Percentiles rank a stretch among this genome's conserved stretches.
phyloP scores from a whole-genome alignment of 2,329 filamentous ascomycete genomes.

The Grosmannia huntii region DNA sequence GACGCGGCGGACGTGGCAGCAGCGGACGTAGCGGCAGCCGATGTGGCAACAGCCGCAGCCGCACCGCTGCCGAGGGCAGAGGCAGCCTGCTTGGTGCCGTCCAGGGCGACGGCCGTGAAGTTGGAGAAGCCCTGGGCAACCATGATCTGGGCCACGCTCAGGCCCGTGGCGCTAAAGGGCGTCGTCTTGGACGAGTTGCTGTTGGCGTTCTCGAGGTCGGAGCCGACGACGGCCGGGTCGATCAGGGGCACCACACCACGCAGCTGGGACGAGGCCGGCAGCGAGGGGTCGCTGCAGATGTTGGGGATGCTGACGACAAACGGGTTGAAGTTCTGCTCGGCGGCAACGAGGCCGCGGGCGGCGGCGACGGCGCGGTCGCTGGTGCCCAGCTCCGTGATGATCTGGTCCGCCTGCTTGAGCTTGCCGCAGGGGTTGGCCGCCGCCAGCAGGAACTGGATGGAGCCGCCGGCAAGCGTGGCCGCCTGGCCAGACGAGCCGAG shows the following conservation, averaged over 20 bases:
- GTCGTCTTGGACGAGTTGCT: conserved; percentile 35
- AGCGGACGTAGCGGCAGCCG: conserved; percentile 3
- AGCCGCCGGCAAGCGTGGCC: conserved; percentile 46
- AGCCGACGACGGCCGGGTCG: conserved; percentile 47
- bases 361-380: conserved; percentile 46
- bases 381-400: conserved; percentile 47
- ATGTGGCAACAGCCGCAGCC: conserved; percentile 8
- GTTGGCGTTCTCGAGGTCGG: conserved; percentile 47
- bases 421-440: conserved; percentile 29
- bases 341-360: conserved; percentile 24
- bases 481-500: conserved; percentile 46
- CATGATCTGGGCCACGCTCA: conserved; percentile 54
- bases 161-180: conserved; percentile 46
- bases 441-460: conserved; percentile 48
- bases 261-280: conserved; percentile 47
- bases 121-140: conserved; percentile 48
- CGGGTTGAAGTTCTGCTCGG: conserved; percentile 23
- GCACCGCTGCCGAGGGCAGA: conserved; percentile 19
- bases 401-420: conserved; percentile 51
- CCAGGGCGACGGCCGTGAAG: conserved; percentile 31
- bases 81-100: conserved; percentile 15
- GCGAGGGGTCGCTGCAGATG: conserved; percentile 49
- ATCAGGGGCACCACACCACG: conserved; percentile 55
- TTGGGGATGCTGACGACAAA: conserved; percentile 45
- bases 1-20: neutral